Evolutionary conservation across 2,329 filamentous ascomycete genomes (phyloP).

Genomic region (Aspergillus ochraceus): DNA sequence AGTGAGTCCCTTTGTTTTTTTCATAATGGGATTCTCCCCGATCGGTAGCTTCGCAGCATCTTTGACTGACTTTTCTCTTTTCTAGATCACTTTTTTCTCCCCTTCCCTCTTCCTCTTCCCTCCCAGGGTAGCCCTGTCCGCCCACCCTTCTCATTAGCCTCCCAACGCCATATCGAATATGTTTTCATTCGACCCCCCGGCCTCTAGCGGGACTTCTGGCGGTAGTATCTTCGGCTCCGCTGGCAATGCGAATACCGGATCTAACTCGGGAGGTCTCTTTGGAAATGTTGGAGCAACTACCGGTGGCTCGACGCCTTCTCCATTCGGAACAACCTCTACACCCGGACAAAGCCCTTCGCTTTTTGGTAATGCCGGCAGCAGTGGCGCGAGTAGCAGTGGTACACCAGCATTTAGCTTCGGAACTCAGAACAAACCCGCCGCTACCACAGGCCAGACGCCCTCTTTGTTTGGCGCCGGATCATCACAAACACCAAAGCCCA

Average conservation of each 20-base stretch:
- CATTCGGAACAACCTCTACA: conserved; percentile 34
- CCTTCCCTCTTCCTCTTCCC: conserved; percentile 3
- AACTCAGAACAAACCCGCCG: conserved; percentile 23
- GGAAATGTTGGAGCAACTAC: conserved; percentile 41
- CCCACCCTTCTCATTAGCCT: conserved; percentile 18
- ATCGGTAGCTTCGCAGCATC: conserved; percentile 4
- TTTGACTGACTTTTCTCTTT: conserved; percentile 12
- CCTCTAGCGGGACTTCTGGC: conserved; percentile 35
- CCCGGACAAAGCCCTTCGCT: conserved; percentile 22
- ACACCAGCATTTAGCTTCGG: conserved; percentile 37
- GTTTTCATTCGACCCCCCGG: conserved; percentile 39
- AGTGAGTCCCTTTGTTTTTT: conserved; percentile 17
- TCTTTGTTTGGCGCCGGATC: conserved; percentile 28
- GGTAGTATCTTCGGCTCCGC: conserved; percentile 37
- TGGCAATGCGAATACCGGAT: conserved; percentile 27
- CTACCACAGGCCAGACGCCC: conserved; percentile 23
- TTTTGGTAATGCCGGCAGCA: conserved; percentile 28
- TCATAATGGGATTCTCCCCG: not conserved
- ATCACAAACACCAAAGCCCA: conserved; percentile 38
- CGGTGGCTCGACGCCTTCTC: conserved; percentile 32
- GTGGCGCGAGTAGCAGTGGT: conserved; percentile 22
- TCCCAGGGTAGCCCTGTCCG: conserved; percentile 25
- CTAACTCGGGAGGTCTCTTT: conserved; percentile 37
- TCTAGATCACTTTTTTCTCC: not conserved
- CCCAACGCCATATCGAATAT: conserved; percentile 31